Evolutionary conservation across 331 rosid genomes (phyloP), one percentile per base, ranked within the genome.

Genomic region (Malus hybrid): DNA sequence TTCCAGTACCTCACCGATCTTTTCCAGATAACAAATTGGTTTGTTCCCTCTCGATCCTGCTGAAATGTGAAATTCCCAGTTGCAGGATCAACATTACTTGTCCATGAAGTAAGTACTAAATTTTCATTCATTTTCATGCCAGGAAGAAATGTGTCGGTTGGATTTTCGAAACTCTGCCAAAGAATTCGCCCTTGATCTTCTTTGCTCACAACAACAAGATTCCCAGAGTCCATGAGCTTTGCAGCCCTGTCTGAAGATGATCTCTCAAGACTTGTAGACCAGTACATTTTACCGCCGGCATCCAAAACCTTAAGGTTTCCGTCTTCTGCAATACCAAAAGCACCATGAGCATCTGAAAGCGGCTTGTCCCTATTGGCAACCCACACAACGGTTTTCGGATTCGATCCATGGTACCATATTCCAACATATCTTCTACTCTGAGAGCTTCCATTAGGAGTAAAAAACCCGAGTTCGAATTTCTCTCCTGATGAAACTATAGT

Each of bases 61-160:
- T 68, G 84, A 76, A 91, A 91, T 53, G 93, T 81, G 82, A 85
- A 91, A 85, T 91, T 91, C 81, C 96, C 96, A 2, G 79, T 75
- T 42, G 81, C 82, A 2, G 96, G 93, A 36, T 88, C 87, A 16
- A 85, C 83, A 22, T 65, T 19, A 72, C 87, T 86, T 78, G 42
- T 78, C 96, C 96, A 91, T 20, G 96, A 91, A 75, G 80, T 78
- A 63, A 91, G 58, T 63, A 76, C 84, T 66, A 91, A 50, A 72
- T 71, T 57, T 4, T 78, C 87, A 10, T 83, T 72, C 88, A 91
- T 79, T 78, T 81, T 82, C 96, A 91, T 91, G 58, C 92, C 96
- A 0, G 93, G 96, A 76, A 91, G 90, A 82, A 91, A 88, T 60
- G 93, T 91, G 13, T 91, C 96, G 0, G 88, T 83, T 13, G 96